These are phyloP conservation scores for Euclidium syriacum DNA, from an alignment of 345 rosid genomes.

Conservation along the genomic window DNA sequence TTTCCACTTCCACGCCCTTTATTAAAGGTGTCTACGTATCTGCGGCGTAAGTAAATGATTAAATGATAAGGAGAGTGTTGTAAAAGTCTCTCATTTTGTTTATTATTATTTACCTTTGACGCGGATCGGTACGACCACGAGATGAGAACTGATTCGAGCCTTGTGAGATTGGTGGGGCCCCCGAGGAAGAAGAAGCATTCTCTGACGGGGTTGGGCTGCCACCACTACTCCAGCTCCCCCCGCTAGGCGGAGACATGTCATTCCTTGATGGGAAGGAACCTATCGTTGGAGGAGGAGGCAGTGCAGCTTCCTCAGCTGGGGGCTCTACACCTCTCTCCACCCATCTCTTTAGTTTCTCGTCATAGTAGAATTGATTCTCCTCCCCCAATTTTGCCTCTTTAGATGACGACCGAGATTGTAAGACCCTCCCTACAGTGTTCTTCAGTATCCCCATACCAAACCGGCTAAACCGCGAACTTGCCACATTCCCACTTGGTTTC, in stretches of 20 bases:
- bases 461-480: constrained; percentile 70
- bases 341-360: constrained; percentile 96
- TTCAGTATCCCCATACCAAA: constrained; percentile 79
- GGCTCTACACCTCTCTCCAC: constrained; percentile 93
- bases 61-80: too few relatives aligned
- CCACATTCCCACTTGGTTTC: constrained; percentile 38
- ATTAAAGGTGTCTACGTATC: constrained; percentile 31
- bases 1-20: constrained; percentile 90
- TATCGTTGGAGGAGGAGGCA: constrained; percentile 86
- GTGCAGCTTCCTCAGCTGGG: constrained; percentile 72
- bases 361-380: constrained; percentile 80
- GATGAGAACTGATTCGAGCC: constrained; percentile 84
- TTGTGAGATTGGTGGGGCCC: constrained; percentile 76
- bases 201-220: constrained; percentile 47
- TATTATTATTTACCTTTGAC: constrained; percentile 61
- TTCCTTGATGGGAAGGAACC: constrained; percentile 43
- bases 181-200: constrained; percentile 50
- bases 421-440: constrained; percentile 77
- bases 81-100: neutral
- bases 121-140: constrained; percentile 80
- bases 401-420: constrained; percentile 59
- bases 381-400: constrained; percentile 96
- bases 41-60: too few relatives aligned
- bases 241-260: constrained; percentile 48
- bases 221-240: constrained; percentile 47